Conservation (phyloP, 73 alveolate genomes). For the Paramecium sexaurelia region DNA sequence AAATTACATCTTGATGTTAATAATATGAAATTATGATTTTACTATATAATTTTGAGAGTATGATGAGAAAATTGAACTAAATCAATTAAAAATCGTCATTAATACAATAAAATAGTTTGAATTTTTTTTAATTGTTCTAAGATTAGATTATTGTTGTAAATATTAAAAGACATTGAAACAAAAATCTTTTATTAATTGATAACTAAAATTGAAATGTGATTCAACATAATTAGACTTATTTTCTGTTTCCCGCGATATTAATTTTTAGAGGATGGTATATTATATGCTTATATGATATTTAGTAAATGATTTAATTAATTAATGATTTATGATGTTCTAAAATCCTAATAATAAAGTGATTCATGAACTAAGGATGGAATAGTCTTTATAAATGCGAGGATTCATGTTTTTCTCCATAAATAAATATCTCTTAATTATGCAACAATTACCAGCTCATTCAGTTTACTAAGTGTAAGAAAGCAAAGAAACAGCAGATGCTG, state of each 20-base stretch:
- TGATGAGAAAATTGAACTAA: too few species aligned
- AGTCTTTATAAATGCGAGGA: neutral
- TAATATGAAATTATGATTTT: neutral
- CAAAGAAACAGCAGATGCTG: slow-evolving; percentile 50
- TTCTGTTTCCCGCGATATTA: too few species aligned
- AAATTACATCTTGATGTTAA: neutral
- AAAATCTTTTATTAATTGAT: too few species aligned
- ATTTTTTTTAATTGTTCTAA: too few species aligned
- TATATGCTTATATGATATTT: neutral
- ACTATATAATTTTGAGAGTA: neutral
- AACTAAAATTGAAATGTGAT: too few species aligned
- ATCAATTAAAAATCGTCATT: too few species aligned
- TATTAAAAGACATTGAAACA: too few species aligned
- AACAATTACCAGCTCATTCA: slow-evolving; percentile 19
- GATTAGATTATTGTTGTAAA: too few species aligned
- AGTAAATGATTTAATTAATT: neutral
- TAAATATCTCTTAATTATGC: slow-evolving; percentile 7
- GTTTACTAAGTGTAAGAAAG: neutral
- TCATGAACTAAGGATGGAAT: neutral
- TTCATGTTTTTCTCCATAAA: neutral
- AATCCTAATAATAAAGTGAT: neutral
- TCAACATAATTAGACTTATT: too few species aligned
- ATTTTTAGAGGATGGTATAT: too few species aligned
- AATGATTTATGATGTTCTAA: neutral
- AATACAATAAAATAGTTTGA: too few species aligned